phyloP scores from a whole-genome alignment of 495 filamentous ascomycete genomes.

The Podospora australis region DNA sequence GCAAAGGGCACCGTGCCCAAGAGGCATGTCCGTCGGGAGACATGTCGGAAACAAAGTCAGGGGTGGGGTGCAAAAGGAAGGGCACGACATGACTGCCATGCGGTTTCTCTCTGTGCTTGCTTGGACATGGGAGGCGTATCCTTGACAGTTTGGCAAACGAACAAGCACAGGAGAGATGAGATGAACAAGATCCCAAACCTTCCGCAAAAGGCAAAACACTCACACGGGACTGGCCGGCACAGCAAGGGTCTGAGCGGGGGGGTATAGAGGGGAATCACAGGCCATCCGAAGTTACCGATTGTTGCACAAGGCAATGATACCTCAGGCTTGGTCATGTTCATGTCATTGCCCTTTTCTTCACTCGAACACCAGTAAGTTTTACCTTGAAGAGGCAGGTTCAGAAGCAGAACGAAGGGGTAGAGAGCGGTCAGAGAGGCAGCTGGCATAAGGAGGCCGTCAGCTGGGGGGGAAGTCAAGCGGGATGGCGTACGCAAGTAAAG shows the following conservation, averaged over 20 bases:
- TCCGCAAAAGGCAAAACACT: slow-evolving; percentile 28
- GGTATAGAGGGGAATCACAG: slow-evolving; percentile 10
- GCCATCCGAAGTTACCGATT: slow-evolving; percentile 17
- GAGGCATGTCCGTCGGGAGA: slow-evolving; percentile 23
- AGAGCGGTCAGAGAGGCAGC: background rate
- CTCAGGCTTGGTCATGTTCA: slow-evolving; percentile 30
- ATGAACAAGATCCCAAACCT: slow-evolving; percentile 26
- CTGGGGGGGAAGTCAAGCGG: slow-evolving; percentile 17
- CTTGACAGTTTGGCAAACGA: slow-evolving; percentile 14
- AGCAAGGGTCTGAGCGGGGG: slow-evolving; percentile 22
- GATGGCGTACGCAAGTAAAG: slow-evolving; percentile 3
- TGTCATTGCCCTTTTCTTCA: slow-evolving; percentile 20
- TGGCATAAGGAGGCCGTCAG: slow-evolving; percentile 8
- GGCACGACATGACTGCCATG: slow-evolving; percentile 11
- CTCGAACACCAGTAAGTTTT: slow-evolving; percentile 6
- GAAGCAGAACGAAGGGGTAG: slow-evolving; percentile 3
- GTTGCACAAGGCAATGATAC: background rate
- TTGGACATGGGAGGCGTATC: slow-evolving; percentile 20
- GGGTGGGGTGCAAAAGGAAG: slow-evolving; percentile 20
- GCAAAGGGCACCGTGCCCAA: slow-evolving; percentile 12
- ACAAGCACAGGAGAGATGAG: slow-evolving; percentile 21
- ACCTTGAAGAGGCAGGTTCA: slow-evolving; percentile 21
- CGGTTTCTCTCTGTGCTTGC: slow-evolving; percentile 7
- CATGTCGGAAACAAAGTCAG: slow-evolving; percentile 26
- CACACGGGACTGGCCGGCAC: slow-evolving; percentile 25